Conservation (phyloP, 2,329 filamentous ascomycete species). For the Xylaria multiplex region DNA sequence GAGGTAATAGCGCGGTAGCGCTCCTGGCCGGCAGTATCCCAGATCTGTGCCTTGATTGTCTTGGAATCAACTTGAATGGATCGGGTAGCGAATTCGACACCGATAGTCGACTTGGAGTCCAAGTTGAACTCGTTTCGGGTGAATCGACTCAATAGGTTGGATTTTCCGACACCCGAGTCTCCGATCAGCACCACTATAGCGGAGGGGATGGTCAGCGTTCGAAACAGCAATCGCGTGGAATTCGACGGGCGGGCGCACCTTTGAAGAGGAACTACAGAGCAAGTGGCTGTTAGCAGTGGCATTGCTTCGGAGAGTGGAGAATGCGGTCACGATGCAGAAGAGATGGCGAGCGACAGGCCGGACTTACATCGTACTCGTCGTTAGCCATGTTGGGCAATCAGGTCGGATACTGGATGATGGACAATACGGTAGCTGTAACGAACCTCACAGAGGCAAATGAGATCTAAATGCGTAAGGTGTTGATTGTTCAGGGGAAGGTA, state of each 20-base stretch:
- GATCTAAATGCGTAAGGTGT: constrained; percentile 3
- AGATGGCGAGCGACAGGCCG: constrained; percentile 12
- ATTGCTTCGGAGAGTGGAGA: constrained; percentile 36
- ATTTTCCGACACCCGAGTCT: constrained; percentile 99
- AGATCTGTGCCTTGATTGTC: constrained; percentile 99
- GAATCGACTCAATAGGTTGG: constrained; percentile 99
- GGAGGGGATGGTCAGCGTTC: constrained; percentile 43
- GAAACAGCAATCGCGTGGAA: constrained; percentile 39
- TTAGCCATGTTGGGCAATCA: constrained; percentile 81
- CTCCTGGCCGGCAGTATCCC: constrained; percentile 99
- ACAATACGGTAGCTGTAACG: constrained; percentile 31
- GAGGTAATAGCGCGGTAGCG: constrained; percentile 99
- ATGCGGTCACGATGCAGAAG: constrained; percentile 45
- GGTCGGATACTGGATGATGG: constrained; percentile 24
- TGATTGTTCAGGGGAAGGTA: constrained; percentile 29
- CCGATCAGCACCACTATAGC: constrained; percentile 91
- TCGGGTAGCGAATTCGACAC: constrained; percentile 97
- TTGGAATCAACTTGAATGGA: constrained; percentile 99
- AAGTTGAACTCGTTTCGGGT: constrained; percentile 99
- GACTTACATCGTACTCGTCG: constrained; percentile 99
- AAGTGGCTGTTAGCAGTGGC: constrained; percentile 47
- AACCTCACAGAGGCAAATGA: constrained; percentile 27
- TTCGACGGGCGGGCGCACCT: constrained; percentile 63
- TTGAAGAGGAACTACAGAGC: constrained; percentile 92
- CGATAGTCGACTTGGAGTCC: constrained; percentile 99